Percentiles rank a stretch among this genome's conserved stretches.
Evolutionary conservation across 2,329 filamentous ascomycete genomes (phyloP).

Genomic region (Botrytis squamosa): DNA sequence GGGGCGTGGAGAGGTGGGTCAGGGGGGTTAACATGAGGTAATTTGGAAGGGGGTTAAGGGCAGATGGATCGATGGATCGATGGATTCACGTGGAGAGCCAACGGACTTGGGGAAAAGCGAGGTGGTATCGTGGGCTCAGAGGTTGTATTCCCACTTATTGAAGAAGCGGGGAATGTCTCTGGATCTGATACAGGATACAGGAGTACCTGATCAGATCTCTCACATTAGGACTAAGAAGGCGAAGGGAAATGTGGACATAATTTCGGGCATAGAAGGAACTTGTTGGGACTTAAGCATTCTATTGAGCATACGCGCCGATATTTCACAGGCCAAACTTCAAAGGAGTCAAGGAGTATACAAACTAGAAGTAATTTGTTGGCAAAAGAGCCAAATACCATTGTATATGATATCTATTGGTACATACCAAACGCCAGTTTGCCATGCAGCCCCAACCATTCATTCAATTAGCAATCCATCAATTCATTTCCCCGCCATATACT

Average conservation of each 20-base stretch:
- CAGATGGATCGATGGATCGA: neutral
- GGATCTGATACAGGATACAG: neutral
- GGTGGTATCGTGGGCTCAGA: neutral
- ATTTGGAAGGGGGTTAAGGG: neutral
- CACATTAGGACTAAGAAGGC: neutral
- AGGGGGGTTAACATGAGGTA: slow-evolving; percentile 60
- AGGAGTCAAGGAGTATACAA: slow-evolving; percentile 12
- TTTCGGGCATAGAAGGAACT: slow-evolving; percentile 12
- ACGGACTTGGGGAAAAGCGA: neutral
- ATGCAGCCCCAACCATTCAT: slow-evolving; percentile 32
- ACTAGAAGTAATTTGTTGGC: slow-evolving; percentile 19
- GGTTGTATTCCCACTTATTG: neutral
- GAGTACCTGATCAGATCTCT: neutral
- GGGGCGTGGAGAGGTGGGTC: slow-evolving; percentile 78
- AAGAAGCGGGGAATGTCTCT: neutral
- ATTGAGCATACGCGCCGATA: neutral
- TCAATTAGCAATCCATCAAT: slow-evolving; percentile 91
- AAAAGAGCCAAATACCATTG: slow-evolving; percentile 24
- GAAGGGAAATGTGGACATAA: neutral
- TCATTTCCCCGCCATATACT: slow-evolving; percentile 56
- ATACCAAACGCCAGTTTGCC: slow-evolving; percentile 39
- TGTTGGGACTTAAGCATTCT: neutral
- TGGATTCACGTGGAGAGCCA: neutral
- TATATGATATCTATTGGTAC: slow-evolving; percentile 38
- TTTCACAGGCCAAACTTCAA: neutral